A percentile compares a stretch with the other conserved stretches of the same genome.
These are phyloP conservation scores for Leishmania martiniquensis DNA, from an alignment of 208 protist genomes.

Conservation along the genomic window DNA sequence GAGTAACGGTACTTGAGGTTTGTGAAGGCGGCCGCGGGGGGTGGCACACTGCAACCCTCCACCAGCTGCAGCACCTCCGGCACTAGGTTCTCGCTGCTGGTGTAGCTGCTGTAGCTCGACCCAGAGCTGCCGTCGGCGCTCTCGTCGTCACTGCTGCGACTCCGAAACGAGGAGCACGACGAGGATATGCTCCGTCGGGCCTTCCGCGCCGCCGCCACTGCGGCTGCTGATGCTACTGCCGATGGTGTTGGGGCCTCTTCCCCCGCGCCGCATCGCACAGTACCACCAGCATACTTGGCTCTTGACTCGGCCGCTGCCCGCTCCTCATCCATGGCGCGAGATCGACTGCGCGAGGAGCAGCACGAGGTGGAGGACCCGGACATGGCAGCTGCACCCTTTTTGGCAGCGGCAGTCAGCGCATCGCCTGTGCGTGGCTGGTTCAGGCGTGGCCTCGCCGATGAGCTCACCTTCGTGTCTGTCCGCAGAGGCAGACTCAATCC, in stretches of 20 bases:
- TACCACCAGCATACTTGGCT: background rate
- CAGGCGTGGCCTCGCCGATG: constrained; percentile 1
- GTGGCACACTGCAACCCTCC: constrained; percentile 46
- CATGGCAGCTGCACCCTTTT: background rate
- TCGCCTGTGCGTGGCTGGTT: background rate
- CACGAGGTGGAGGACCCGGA: constrained; percentile 16
- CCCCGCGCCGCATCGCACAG: background rate
- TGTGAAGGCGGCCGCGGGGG: constrained; percentile 47
- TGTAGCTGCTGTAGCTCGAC: constrained; percentile 32
- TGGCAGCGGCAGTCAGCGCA: background rate
- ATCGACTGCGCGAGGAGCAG: constrained; percentile 22
- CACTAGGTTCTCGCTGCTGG: constrained; percentile 26
- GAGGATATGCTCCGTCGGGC: constrained; percentile 9
- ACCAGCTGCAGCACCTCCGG: constrained; percentile 50
- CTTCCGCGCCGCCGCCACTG: background rate
- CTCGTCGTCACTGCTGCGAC: constrained; percentile 27
- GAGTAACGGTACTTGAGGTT: constrained; percentile 56
- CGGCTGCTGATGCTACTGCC: background rate
- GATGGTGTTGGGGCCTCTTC: background rate
- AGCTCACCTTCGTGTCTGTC: constrained; percentile 5
- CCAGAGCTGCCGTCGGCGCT: constrained; percentile 32
- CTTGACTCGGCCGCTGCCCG: background rate
- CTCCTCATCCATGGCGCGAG: background rate
- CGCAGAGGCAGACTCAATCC: background rate
- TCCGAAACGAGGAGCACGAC: constrained; percentile 35